A percentile compares a stretch with the other conserved stretches of the same genome.
Evolutionary conservation across 2,329 filamentous ascomycete genomes (phyloP).

Genomic region (Biscogniauxia sp.): DNA sequence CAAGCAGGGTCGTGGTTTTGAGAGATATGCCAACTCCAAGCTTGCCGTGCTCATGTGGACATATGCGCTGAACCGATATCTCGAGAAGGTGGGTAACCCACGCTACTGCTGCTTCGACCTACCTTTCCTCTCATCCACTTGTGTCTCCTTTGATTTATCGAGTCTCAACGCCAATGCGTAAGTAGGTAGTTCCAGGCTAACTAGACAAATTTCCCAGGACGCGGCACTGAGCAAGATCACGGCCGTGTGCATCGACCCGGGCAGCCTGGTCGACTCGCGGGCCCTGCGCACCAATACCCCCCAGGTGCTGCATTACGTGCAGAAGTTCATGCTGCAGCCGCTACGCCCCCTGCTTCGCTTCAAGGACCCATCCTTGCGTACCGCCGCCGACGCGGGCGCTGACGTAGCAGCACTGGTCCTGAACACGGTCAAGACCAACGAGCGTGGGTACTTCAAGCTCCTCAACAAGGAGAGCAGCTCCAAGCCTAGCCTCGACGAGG

Average conservation of each 20-base stretch:
- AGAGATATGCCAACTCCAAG: conserved; percentile 44
- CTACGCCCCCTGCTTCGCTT: conserved; percentile 28
- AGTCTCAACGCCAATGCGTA: neutral
- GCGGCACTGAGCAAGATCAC: conserved; percentile 27
- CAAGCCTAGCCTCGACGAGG: conserved; percentile 19
- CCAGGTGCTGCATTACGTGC: conserved; percentile 20
- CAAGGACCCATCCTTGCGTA: conserved; percentile 33
- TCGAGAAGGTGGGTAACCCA: conserved; percentile 28
- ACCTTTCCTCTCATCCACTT: neutral
- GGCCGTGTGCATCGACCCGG: conserved; percentile 30
- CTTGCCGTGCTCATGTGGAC: conserved; percentile 38
- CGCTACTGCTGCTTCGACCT: no score
- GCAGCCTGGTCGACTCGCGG: conserved; percentile 36
- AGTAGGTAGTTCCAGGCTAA: neutral
- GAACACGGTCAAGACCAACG: conserved; percentile 25
- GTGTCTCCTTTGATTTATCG: neutral
- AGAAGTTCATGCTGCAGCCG: conserved; percentile 26
- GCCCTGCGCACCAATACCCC: conserved; percentile 36
- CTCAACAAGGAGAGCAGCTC: conserved; percentile 20
- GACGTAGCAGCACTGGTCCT: conserved; percentile 22
- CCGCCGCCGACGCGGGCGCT: conserved; percentile 27
- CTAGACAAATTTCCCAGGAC: conserved; percentile 14
- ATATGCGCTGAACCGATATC: conserved; percentile 37
- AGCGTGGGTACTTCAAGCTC: conserved; percentile 33
- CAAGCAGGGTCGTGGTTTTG: conserved; percentile 38